phyloP scores from a whole-genome alignment of 1,139 yeast genomes.

The Debaryomyces fabryi region DNA sequence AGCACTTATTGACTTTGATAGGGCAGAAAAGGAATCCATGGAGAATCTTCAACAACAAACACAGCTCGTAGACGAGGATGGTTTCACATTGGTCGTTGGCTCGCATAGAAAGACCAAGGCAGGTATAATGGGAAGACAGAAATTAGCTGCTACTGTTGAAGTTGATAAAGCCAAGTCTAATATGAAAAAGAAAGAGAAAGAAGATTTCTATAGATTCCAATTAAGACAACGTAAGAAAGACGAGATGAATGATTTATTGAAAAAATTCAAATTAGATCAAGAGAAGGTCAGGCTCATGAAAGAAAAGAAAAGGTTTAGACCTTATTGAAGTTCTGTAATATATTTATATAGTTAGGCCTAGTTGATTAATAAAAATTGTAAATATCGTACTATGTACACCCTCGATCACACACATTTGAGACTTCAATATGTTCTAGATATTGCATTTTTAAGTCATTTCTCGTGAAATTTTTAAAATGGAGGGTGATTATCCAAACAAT shows the following conservation, averaged over 20 bases:
- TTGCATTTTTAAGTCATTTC: background rate
- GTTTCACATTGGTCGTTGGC: slow-evolving; percentile 88
- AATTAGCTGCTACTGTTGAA: slow-evolving; percentile 46
- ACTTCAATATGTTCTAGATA: background rate
- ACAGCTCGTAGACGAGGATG: slow-evolving; percentile 83
- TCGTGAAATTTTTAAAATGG: background rate
- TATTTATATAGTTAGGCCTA: slow-evolving; percentile 5
- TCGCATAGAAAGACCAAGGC: slow-evolving; percentile 79
- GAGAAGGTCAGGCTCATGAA: slow-evolving; percentile 77
- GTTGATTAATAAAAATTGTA: slow-evolving; percentile 6
- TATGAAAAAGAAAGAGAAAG: slow-evolving; percentile 77
- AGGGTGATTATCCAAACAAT: slow-evolving; percentile 1
- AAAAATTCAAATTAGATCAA: slow-evolving; percentile 88
- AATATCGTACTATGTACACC: background rate
- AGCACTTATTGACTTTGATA: slow-evolving; percentile 68
- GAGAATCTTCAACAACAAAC: slow-evolving; percentile 59
- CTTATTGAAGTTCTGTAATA: slow-evolving; percentile 50
- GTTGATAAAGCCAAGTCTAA: slow-evolving; percentile 51
- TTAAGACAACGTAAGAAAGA: slow-evolving; percentile 89
- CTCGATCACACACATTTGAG: slow-evolving; percentile 5
- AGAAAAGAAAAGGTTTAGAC: slow-evolving; percentile 81
- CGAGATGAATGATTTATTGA: slow-evolving; percentile 85
- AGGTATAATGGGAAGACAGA: slow-evolving; percentile 61
- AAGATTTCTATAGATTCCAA: slow-evolving; percentile 95
- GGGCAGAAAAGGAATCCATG: slow-evolving; percentile 66